Percentiles rank a stretch among this genome's conserved stretches.
phyloP scores from a whole-genome alignment of 352 stramenopile genomes.

The Phytophthora multivora region DNA sequence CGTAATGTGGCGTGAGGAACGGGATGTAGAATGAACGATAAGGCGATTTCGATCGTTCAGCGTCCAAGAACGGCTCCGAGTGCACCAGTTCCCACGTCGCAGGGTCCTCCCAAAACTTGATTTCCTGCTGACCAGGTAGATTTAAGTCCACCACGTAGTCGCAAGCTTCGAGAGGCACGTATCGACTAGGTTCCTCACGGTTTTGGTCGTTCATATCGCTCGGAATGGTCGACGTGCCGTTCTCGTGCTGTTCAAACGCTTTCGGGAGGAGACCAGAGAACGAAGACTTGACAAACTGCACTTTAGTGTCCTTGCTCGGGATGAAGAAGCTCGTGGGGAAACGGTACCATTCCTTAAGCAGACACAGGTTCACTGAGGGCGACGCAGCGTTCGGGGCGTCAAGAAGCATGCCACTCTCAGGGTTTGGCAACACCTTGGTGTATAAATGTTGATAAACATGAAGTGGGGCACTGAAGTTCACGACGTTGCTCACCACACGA shows the following conservation, averaged over 20 bases:
- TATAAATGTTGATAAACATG: conserved; percentile 74
- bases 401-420: conserved; percentile 27
- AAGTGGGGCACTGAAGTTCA: conserved; percentile 77
- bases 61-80: conserved; percentile 61
- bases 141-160: conserved; percentile 92
- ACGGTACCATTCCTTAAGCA: conserved; percentile 98
- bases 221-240: conserved; percentile 66
- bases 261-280: conserved; percentile 96
- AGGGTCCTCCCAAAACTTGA: conserved; percentile 64
- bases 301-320: conserved; percentile 70
- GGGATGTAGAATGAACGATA: conserved; percentile 85
- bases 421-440: conserved; percentile 59
- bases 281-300: conserved; percentile 92
- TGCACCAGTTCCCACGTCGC: conserved; percentile 60
- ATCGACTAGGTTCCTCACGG: conserved; percentile 88
- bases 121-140: conserved; percentile 62
- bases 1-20: conserved; percentile 55
- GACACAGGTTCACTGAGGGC: conserved; percentile 84
- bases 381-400: conserved; percentile 8
- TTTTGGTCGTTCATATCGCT: conserved; percentile 95
- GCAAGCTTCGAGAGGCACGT: conserved; percentile 78
- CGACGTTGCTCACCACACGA: conserved; percentile 64
- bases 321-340: conserved; percentile 97
- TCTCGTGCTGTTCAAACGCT: conserved; percentile 79
- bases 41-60: conserved; percentile 62